Percentiles rank a stretch among this genome's conserved stretches.
phyloP scores from a whole-genome alignment of 129 eudicot species.

The Flaveria ramosissima region DNA sequence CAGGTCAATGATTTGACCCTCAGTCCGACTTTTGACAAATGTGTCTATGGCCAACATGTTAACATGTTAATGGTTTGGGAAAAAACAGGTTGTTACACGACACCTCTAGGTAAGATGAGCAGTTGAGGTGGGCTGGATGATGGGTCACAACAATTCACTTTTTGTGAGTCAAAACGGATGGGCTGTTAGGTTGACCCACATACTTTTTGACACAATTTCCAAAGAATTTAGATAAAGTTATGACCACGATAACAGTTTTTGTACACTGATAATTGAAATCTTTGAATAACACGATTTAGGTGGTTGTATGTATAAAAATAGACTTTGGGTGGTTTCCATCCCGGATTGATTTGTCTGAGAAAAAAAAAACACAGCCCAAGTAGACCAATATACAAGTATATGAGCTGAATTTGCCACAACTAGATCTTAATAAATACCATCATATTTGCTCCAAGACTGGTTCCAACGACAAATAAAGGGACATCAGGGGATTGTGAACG shows the following conservation, averaged over 20 bases:
- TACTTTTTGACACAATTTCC: neutral
- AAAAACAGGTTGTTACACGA: too few relatives aligned
- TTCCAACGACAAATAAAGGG: constrained; percentile 84
- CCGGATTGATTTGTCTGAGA: neutral
- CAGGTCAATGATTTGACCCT: constrained; percentile 13
- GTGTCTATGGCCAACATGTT: neutral
- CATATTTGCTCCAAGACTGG: constrained; percentile 97
- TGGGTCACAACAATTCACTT: neutral
- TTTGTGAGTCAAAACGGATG: neutral
- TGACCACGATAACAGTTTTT: neutral
- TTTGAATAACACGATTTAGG: neutral
- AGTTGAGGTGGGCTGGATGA: neutral
- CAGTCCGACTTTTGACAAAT: constrained; percentile 14
- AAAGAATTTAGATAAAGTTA: neutral
- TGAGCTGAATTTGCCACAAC: neutral
- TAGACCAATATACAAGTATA: neutral
- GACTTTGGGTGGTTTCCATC: neutral
- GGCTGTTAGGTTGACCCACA: neutral
- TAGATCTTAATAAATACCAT: constrained; percentile 51
- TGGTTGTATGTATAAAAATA: neutral
- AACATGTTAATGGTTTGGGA: neutral
- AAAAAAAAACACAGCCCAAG: neutral
- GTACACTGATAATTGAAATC: neutral
- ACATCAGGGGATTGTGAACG: constrained; percentile 59
- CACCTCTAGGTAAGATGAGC: neutral